These are phyloP conservation scores for Gilbertella persicaria DNA, from an alignment of 371 early-diverging fungal species.

Conservation along the genomic window DNA sequence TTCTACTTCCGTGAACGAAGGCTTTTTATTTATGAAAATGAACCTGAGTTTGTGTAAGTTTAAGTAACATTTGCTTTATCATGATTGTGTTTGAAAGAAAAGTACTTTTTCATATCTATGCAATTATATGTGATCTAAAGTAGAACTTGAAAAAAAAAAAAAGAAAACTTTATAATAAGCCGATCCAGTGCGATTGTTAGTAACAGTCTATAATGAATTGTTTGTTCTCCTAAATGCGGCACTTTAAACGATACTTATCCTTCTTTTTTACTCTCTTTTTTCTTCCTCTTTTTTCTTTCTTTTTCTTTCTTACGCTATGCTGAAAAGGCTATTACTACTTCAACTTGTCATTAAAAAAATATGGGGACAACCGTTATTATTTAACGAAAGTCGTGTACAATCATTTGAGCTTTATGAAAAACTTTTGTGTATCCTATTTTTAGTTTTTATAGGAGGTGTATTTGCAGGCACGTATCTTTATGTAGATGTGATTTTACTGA, in stretches of 20 bases:
- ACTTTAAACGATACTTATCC: slow-evolving; percentile 1
- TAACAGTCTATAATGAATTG: too few species aligned
- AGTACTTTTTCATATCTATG: too few species aligned
- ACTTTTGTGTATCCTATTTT: slow-evolving; percentile 40
- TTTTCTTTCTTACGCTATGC: background rate
- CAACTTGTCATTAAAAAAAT: slow-evolving; percentile 21
- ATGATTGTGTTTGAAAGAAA: too few species aligned
- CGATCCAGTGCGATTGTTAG: too few species aligned
- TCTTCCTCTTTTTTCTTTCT: slow-evolving; percentile 3
- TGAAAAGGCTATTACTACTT: background rate
- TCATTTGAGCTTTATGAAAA: slow-evolving; percentile 45
- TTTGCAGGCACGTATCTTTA: slow-evolving; percentile 60
- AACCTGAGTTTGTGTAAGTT: too few species aligned
- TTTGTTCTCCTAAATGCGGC: slow-evolving; percentile 53
- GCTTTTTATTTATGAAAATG: too few species aligned
- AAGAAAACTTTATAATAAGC: too few species aligned
- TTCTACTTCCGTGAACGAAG: too few species aligned
- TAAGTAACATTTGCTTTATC: too few species aligned
- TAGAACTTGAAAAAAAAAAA: too few species aligned
- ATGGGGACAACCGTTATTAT: slow-evolving; percentile 10
- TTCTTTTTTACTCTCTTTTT: background rate
- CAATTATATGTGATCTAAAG: too few species aligned
- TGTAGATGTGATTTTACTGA: background rate
- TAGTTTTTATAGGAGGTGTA: slow-evolving; percentile 71
- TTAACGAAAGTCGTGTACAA: slow-evolving; percentile 10